phyloP scores from a whole-genome alignment of 805 yeast genomes.

The Zygosaccharomyces bailii region DNA sequence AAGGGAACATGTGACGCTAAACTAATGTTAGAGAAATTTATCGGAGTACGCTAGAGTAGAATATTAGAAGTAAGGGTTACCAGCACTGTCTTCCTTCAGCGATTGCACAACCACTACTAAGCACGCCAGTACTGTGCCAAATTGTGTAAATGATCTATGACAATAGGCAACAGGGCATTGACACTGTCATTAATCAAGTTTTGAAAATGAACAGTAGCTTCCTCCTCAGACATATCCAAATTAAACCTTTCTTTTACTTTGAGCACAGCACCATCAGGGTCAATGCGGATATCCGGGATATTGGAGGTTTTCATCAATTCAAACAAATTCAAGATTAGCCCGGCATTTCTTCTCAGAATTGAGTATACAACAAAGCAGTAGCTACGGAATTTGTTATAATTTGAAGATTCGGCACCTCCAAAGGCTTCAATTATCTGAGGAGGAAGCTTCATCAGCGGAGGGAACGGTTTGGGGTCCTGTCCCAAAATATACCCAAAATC shows the following conservation, averaged over 20 bases:
- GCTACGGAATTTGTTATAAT: slow-evolving; percentile 81
- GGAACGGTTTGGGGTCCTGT: slow-evolving; percentile 96
- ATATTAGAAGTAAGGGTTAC: too few relatives aligned
- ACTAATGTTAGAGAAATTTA: too few relatives aligned
- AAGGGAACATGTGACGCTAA: too few relatives aligned
- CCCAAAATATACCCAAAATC: slow-evolving; percentile 97
- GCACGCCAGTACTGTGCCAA: slow-evolving; percentile 98
- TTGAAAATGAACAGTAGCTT: slow-evolving; percentile 92
- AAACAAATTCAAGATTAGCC: slow-evolving; percentile 82
- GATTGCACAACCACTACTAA: slow-evolving; percentile 37
- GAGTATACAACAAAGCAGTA: slow-evolving; percentile 94
- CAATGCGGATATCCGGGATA: slow-evolving; percentile 83
- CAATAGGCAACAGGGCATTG: slow-evolving; percentile 88
- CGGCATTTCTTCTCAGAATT: slow-evolving; percentile 83
- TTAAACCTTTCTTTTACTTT: slow-evolving; percentile 94
- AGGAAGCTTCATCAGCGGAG: slow-evolving; percentile 96
- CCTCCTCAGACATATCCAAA: slow-evolving; percentile 90
- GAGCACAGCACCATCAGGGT: slow-evolving; percentile 80
- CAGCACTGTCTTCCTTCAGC: too few relatives aligned
- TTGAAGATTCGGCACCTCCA: slow-evolving; percentile 88
- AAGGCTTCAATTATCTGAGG: slow-evolving; percentile 96
- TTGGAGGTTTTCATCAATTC: slow-evolving; percentile 92
- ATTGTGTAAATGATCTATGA: slow-evolving; percentile 90
- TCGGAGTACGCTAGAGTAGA: not conserved
- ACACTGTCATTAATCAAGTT: slow-evolving; percentile 91